Base-by-base conservation (phyloP, 495 filamentous ascomycete genomes). In the Neurospora africana region DNA sequence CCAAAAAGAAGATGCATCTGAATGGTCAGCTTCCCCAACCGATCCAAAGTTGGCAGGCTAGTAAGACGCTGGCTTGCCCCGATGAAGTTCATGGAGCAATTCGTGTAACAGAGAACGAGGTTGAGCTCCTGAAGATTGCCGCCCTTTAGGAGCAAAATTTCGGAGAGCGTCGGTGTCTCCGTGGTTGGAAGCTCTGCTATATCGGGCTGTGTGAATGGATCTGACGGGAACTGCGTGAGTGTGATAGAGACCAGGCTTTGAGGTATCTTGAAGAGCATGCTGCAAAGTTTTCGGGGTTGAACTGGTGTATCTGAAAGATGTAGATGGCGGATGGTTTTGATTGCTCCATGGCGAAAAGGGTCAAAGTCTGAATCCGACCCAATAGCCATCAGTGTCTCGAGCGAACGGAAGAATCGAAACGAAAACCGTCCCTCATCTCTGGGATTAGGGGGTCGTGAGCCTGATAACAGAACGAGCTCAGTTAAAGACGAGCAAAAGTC, bases 1-100 rank as follows among this genome's bases (percentile, higher is more conserved):
- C n/a, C n/a, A n/a, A n/a, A 71, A 7, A 71, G 70, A 4, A 68
- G 70, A 11, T 71, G 70, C 7, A n/a, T 33, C 15, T 71, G 53
- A 4, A 68, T 68, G 0, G 70, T 71, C 44, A 68, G 38, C 36
- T 40, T 71, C 4, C 13, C 38, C 5, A 71, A 13, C 3, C 53
- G 27, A 1, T 8, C 1, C 44, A 71, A 23, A 19, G 44, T 23
- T 21, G 47, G 47, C 0, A 71, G 53, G 10, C 70, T 11, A 0
- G 47, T 37, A 0, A 71, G 23, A 7, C 53, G 53, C 70, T 41
- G 10, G 2, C 36, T 9, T 13, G 0, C 6, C 11, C 70, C 70
- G 2, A 71, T 37, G 2, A 37, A 71, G 10, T 41, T 65, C 3
- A 21, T 8, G 19, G 40, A 41, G 9, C 65, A 53, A 19, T 9